Percentiles rank a stretch among this genome's conserved stretches.
phyloP scores from a whole-genome alignment of 2,329 filamentous ascomycete genomes.

The Ascochyta lentis region DNA sequence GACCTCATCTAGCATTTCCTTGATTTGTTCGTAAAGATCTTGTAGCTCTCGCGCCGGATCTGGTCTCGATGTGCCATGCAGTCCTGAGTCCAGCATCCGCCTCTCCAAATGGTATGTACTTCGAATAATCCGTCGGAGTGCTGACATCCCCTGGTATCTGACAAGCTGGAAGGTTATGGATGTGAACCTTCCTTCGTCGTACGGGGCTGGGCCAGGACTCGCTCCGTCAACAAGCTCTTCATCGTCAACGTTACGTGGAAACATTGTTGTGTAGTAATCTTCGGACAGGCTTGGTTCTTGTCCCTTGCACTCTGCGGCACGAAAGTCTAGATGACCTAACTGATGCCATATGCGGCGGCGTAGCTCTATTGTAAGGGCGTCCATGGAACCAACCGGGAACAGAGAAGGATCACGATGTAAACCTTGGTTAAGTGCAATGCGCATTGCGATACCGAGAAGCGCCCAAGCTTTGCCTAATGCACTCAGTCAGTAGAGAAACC shows the following conservation, averaged over 20 bases:
- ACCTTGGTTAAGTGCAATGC: conserved; percentile 48
- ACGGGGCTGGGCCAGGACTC: conserved; percentile 38
- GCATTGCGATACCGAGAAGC: conserved; percentile 45
- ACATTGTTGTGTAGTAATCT: conserved; percentile 48
- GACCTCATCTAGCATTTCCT: conserved; percentile 45
- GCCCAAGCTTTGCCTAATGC: conserved; percentile 47
- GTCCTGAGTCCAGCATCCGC: conserved; percentile 43
- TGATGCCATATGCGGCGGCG: conserved; percentile 49
- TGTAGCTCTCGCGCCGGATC: conserved; percentile 45
- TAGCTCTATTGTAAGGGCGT: conserved; percentile 46
- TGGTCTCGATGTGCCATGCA: conserved; percentile 42
- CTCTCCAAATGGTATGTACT: conserved; percentile 48
- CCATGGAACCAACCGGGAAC: conserved; percentile 46
- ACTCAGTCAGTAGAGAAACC: background rate
- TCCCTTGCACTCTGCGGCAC: conserved; percentile 49
- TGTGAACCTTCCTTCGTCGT: conserved; percentile 44
- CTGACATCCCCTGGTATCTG: conserved; percentile 43
- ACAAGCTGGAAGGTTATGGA: conserved; percentile 47
- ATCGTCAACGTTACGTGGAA: conserved; percentile 49
- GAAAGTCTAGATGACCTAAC: conserved; percentile 47
- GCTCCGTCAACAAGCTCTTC: conserved; percentile 48
- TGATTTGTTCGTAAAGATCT: conserved; percentile 45
- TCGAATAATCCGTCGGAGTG: conserved; percentile 45
- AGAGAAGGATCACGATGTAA: conserved; percentile 49
- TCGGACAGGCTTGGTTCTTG: conserved; percentile 48